Percentiles rank a stretch among this genome's conserved stretches.
Evolutionary conservation across 1,139 yeast species (phyloP).

Genomic region (Yamadazyma atmosphaerica): DNA sequence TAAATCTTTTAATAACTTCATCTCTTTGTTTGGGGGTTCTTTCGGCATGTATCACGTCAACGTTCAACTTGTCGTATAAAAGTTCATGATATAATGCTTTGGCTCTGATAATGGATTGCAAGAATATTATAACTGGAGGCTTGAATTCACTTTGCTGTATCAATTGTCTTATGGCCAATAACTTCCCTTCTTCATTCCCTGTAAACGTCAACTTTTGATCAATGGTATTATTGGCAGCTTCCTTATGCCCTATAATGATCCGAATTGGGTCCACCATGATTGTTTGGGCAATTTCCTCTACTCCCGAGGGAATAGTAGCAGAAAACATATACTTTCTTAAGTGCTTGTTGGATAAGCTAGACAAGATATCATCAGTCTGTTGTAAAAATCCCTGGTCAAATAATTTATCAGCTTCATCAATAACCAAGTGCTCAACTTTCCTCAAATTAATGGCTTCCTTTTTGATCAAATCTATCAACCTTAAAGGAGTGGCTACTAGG

Average conservation of each 20-base stretch:
- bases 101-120: conserved; percentile 91
- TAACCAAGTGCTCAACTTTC: conserved; percentile 68
- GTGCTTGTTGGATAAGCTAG: conserved; percentile 57
- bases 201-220: conserved; percentile 85
- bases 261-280: conserved; percentile 87
- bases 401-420: conserved; percentile 95
- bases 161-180: conserved; percentile 87
- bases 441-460: conserved; percentile 58
- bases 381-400: conserved; percentile 89
- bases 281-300: conserved; percentile 82
- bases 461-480: conserved; percentile 78
- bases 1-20: conserved; percentile 78
- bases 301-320: conserved; percentile 93
- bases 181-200: conserved; percentile 93
- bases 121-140: conserved; percentile 91
- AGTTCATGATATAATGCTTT: conserved; percentile 93
- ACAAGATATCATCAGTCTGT: conserved; percentile 84
- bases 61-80: conserved; percentile 85
- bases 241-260: conserved; percentile 89
- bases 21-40: conserved; percentile 89
- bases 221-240: conserved; percentile 83
- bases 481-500: conserved; percentile 81
- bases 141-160: conserved; percentile 80
- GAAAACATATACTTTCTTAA: conserved; percentile 80
- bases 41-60: conserved; percentile 95